A percentile compares a stretch with the other conserved stretches of the same genome.
These are phyloP conservation scores for Boletellus ananiceps DNA, from an alignment of 768 basidiomycete species.

Conservation along the genomic window DNA sequence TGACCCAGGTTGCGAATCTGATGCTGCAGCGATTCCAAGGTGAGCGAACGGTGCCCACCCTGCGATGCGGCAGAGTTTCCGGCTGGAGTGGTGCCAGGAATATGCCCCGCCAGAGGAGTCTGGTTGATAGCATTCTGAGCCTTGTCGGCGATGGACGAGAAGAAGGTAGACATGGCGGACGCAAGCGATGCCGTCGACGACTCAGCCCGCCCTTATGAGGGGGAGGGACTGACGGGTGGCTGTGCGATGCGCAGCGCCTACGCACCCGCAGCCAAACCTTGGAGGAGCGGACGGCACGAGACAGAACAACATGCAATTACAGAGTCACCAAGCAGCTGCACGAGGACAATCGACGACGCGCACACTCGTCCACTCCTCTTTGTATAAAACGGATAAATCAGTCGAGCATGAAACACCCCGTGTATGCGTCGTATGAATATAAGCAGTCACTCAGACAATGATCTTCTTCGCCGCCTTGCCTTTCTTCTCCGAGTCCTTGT, in stretches of 20 bases:
- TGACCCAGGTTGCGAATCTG: slow-evolving; percentile 71
- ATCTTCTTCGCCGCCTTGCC: slow-evolving; percentile 81
- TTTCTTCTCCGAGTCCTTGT: slow-evolving; percentile 95
- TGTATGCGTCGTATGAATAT: slow-evolving; percentile 15
- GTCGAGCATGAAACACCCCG: slow-evolving; percentile 14
- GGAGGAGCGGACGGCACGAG: neutral
- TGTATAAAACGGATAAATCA: slow-evolving; percentile 33
- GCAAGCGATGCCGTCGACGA: slow-evolving; percentile 6
- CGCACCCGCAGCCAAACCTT: no score
- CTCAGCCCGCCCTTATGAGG: slow-evolving; percentile 17
- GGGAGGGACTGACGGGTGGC: slow-evolving; percentile 12
- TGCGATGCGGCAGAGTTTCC: slow-evolving; percentile 36
- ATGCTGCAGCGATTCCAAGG: slow-evolving; percentile 62
- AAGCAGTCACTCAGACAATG: slow-evolving; percentile 43
- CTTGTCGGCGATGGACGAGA: slow-evolving; percentile 69
- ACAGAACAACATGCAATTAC: slow-evolving; percentile 24
- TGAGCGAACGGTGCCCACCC: slow-evolving; percentile 44
- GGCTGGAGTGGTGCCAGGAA: slow-evolving; percentile 42
- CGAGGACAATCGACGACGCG: slow-evolving; percentile 16
- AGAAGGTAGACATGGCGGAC: slow-evolving; percentile 54
- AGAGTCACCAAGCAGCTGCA: slow-evolving; percentile 19
- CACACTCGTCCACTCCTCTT: slow-evolving; percentile 23
- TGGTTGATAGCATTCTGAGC: slow-evolving; percentile 67
- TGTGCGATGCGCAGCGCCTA: slow-evolving; percentile 10
- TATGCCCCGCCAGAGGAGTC: slow-evolving; percentile 52